Conservation (phyloP, 2,329 filamentous ascomycete genomes). For the Periglandula ipomoeae region DNA sequence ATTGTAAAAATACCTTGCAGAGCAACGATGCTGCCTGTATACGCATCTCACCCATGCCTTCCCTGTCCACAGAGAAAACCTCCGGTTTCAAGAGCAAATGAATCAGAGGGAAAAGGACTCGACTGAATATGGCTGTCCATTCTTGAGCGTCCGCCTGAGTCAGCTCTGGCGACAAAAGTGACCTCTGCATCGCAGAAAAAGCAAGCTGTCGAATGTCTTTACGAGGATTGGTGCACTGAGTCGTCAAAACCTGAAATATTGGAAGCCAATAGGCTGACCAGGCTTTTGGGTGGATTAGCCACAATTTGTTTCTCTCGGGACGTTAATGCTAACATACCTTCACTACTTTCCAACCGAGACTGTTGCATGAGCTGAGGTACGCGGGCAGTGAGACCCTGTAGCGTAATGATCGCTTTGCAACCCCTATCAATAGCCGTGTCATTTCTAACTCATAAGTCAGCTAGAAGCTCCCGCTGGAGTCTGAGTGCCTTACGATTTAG, state of each 20-base stretch:
- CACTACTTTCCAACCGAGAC: conserved; percentile 79
- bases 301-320: neutral
- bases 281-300: conserved; percentile 37
- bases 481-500: conserved; percentile 16
- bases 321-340: conserved; percentile 44
- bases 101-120: conserved; percentile 90
- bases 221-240: conserved; percentile 89
- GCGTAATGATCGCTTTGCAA: conserved; percentile 69
- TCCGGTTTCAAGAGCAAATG: conserved; percentile 83
- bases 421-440: conserved; percentile 61
- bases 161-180: conserved; percentile 75
- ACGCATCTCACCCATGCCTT: conserved; percentile 91
- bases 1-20: conserved; percentile 93
- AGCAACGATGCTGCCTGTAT: conserved; percentile 85
- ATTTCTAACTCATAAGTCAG: conserved; percentile 14
- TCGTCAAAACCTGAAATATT: conserved; percentile 79
- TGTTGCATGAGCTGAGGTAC: conserved; percentile 85
- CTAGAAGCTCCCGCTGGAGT: neutral
- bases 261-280: conserved; percentile 98
- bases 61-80: conserved; percentile 80
- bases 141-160: conserved; percentile 77
- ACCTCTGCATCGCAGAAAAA: conserved; percentile 75
- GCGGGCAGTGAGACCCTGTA: conserved; percentile 72
- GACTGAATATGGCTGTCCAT: conserved; percentile 91
- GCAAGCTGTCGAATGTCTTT: conserved; percentile 86